These are phyloP conservation scores for Gypsophila paniculata DNA, from an alignment of 179 eudicot genomes.

Conservation along the genomic window DNA sequence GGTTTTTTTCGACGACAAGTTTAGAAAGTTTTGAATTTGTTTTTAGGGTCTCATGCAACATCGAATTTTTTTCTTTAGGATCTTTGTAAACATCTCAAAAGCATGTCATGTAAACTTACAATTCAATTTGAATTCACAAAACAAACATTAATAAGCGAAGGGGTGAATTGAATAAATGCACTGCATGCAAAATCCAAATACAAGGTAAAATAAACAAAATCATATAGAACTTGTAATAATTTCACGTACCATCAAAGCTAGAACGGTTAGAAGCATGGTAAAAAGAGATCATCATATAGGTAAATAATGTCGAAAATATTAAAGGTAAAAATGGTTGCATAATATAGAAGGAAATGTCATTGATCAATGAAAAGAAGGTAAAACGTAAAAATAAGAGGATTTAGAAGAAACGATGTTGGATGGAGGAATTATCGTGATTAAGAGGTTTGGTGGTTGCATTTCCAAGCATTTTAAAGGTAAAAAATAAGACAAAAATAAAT, in stretches of 20 bases:
- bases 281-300: background rate
- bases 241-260: background rate
- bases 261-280: background rate
- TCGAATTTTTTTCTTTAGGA: background rate
- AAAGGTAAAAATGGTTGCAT: background rate
- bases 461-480: background rate
- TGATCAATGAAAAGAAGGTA: background rate
- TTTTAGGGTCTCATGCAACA: no score
- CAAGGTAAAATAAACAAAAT: background rate
- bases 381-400: background rate
- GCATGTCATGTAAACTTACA: background rate
- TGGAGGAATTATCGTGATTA: constrained; percentile 23
- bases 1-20: no score
- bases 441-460: background rate
- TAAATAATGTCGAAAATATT: background rate
- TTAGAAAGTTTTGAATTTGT: no score
- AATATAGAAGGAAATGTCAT: background rate
- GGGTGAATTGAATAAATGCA: no score
- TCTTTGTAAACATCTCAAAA: background rate
- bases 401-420: constrained; percentile 20
- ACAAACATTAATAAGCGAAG: no score
- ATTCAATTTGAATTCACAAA: no score
- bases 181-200: background rate
- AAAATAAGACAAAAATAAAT: no score
- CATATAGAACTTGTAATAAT: background rate